Base-by-base conservation (phyloP, 176 grass and related monocot species). In the Otatea glauca region DNA sequence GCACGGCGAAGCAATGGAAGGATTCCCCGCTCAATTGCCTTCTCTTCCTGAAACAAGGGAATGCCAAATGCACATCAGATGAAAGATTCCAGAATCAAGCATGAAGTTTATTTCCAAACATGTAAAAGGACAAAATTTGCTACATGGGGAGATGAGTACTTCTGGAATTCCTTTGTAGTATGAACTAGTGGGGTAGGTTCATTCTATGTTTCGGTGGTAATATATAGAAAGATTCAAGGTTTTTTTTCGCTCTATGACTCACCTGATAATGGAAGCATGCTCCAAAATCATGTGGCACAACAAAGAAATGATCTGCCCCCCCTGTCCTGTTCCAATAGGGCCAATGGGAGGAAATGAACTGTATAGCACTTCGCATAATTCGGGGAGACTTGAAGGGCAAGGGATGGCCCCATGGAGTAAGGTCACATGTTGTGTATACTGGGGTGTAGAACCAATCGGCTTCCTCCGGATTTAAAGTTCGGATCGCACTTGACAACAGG, bases 391-490 rank as follows among this genome's bases (percentile, higher is more conserved):
- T 93, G 82, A 93, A 93, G 23, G 92, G 92, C 92, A 93, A 68
- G 6, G 92, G 92, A 75, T 88, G 92, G 2, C 92, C 92, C 77
- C 83, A 85, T 5, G 85, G 85, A 65, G 92, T 93, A 44, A 93
- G 85, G 72, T 90, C 92, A 0, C 92, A 93, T 7, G 92, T 90
- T 6, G 92, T 88, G 44, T 93, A 93, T 63, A 93, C 88, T 3
- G 92, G 92, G 2, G 86, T 90, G 53, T 93, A 93, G 63, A 93
- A 93, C 88, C 92, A 93, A 86, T 93, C 92, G n/a, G 92, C 92
- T 66, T 90, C 86, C 50, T 93, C 92, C 9, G 92, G 88, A 59
- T 93, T 85, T 58, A 90, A 79, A 48, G 92, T 90, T 1, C 92
- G 72, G 53, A 76, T 90, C 0, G 83, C 88, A 59, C 88, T 93